A percentile compares a stretch with the other conserved stretches of the same genome.
These are phyloP conservation scores for Blastobotrys buckinghamii DNA, from an alignment of 1,139 yeast genomes.

Conservation along the genomic window DNA sequence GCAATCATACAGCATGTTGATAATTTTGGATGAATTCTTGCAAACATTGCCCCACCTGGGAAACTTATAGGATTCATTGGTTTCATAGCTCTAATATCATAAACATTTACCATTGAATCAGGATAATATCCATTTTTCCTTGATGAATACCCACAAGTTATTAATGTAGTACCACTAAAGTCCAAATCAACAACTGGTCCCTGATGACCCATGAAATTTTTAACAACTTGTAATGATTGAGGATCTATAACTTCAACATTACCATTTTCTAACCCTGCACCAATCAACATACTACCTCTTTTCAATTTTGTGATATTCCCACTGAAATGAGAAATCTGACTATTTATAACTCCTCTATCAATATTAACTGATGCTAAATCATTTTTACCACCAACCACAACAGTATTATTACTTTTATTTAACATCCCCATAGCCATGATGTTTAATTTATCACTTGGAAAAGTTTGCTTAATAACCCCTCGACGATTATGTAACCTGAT, in stretches of 20 bases:
- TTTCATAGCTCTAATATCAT: constrained; percentile 69
- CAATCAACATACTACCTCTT: constrained; percentile 36
- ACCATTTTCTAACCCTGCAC: constrained; percentile 66
- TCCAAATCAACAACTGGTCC: constrained; percentile 75
- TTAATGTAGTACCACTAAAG: constrained; percentile 65
- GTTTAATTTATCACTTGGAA: constrained; percentile 26
- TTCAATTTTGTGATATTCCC: constrained; percentile 33
- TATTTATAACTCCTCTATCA: constrained; percentile 42
- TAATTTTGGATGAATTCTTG: constrained; percentile 77
- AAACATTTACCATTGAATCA: constrained; percentile 81
- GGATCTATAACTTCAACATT: constrained; percentile 75
- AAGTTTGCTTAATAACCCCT: constrained; percentile 30
- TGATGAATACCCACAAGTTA: constrained; percentile 75
- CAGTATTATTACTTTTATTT: constrained; percentile 32
- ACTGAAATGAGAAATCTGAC: constrained; percentile 7
- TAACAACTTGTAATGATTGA: constrained; percentile 46
- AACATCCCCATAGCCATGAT: constrained; percentile 30
- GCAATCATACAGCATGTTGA: constrained; percentile 75
- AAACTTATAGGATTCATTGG: constrained; percentile 79
- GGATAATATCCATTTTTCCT: constrained; percentile 48
- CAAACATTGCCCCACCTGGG: constrained; percentile 85
- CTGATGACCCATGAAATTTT: constrained; percentile 65
- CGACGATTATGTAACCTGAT: constrained; percentile 34
- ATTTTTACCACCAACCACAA: constrained; percentile 44
- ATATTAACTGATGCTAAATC: constrained; percentile 57